Evolutionary conservation across 371 early-diverging fungal species (phyloP), one percentile per base, ranked within the genome.

Genomic region (Mucor mucedo): DNA sequence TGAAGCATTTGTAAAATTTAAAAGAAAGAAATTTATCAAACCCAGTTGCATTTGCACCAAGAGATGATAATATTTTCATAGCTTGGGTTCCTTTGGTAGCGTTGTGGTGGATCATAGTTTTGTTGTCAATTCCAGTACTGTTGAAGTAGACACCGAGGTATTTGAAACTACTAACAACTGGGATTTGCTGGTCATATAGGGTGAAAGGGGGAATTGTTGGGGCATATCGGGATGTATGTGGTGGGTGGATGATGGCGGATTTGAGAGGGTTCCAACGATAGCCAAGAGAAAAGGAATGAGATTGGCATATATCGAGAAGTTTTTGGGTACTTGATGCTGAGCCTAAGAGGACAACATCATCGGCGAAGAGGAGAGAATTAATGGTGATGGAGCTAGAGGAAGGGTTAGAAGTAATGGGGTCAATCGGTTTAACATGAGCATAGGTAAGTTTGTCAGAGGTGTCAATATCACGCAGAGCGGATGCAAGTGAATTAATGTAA

Each of bases 231-330:
- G 45, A 14, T 14, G 45, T 13, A 44, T 42, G 2, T n/a, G 65
- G 58, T 5, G 55, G 30, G 13, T 65, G 68, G 2, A 71, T 41
- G 2, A 71, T 33, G 2, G 59, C 72, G 55, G 68, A 76, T 42
- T 76, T 76, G 45, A 38, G 21, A n/a, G 72, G 76, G 14, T 45
- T 69, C 71, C 73, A 77, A 3, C 70, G 55, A 44, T 71, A 77
- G 0, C 73, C 70, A 41, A 65, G 57, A 21, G 11, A n/a, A 10
- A 11, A 28, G 14, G 66, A 65, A 52, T 72, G 73, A 7, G 38
- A 28, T 28, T 58, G 60, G 1, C 60, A 65, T 0, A 54, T 30
- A 16, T 54, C 40, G 10, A 71, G 62, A 60, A 77, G 60, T 2
- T 2, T 6, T 5, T 56, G 63, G 0, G 71, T 62, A 3, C 54